Conservation (phyloP, 192 early-diverging fungal genomes). For the Umbelopsis sp. region DNA sequence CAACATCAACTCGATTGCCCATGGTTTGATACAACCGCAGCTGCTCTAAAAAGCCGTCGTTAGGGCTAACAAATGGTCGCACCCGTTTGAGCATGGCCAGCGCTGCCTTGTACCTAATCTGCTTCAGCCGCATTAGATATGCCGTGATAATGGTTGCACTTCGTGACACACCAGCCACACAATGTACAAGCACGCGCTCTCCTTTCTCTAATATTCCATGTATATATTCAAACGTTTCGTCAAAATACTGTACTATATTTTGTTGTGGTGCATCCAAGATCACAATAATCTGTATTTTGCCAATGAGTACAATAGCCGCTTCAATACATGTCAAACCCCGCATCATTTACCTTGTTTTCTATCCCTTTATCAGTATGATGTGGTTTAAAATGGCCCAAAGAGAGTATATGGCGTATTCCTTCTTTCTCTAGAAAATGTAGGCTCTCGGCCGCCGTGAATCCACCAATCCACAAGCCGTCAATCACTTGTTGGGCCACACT, state of each 20-base stretch:
- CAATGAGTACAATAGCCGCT: neutral
- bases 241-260: conserved; percentile 72
- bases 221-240: conserved; percentile 65
- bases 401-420: conserved; percentile 32
- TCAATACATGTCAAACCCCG: neutral
- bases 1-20: conserved; percentile 28
- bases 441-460: conserved; percentile 34
- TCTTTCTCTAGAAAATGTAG: conserved; percentile 32
- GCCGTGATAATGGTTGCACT: conserved; percentile 61
- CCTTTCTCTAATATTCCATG: conserved; percentile 40
- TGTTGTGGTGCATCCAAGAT: conserved; percentile 63
- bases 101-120: conserved; percentile 29
- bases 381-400: conserved; percentile 39
- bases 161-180: conserved; percentile 65
- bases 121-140: conserved; percentile 52
- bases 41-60: conserved; percentile 38
- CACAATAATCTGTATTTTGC: conserved; percentile 5
- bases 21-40: conserved; percentile 35
- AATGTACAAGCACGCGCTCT: conserved; percentile 70
- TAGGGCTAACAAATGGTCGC: conserved; percentile 37
- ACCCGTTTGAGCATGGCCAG: conserved; percentile 33
- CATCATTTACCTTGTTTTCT: conserved; percentile 30
- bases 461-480: conserved; percentile 33
- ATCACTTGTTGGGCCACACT: conserved; percentile 37
- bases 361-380: conserved; percentile 24